Base-by-base conservation (phyloP, 1,139 yeast genomes). In the Scheffersomyces illinoinensis region DNA sequence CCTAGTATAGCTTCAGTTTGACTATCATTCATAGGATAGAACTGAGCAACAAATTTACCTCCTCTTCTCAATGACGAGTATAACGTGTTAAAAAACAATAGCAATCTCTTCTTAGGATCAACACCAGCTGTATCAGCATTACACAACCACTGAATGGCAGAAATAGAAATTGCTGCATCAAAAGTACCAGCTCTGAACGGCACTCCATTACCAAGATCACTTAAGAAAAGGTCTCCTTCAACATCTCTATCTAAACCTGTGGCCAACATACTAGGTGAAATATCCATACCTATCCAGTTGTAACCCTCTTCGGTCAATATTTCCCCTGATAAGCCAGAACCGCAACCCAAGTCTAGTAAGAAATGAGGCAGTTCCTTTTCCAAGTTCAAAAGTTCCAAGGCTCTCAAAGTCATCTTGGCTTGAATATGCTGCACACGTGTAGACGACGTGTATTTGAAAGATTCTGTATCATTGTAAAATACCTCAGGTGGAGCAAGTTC, bases 351-450 rank as follows among this genome's bases (percentile, higher is more conserved):
- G 82, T 95, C 99, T 43, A 95, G 84, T 14, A 95, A 73, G 67
- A 88, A 89, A 61, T 89, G 90, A 57, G 92, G 90, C 50, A 81
- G 76, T 0, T 86, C 85, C 18, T 86, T 84, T 55, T 77, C 79
- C 55, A 95, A 76, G 72, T 93, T 91, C 60, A 95, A 78, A 51
- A 96, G 81, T 67, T 95, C 99, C 58, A 95, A 78, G 0, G 99
- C 97, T 67, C 99, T 83, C 56, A 93, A 82, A 0, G 99, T 93
- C 99, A 95, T 95, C 71, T 91, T 90, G 1, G 98, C 98, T 74
- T 95, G 99, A 66, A 95, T 95, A 71, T 92, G 97, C 76, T 95
- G 99, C 56, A 95, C 97, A 81, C 99, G 95, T 2, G 97, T 89
- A 10, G 97, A 91, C 1, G 90, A 83, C 0, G 99, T 93, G 74